A percentile compares a stretch with the other conserved stretches of the same genome.
These are phyloP conservation scores for Hortiboletus flavorubellus DNA, from an alignment of 768 basidiomycete genomes.

Conservation along the genomic window DNA sequence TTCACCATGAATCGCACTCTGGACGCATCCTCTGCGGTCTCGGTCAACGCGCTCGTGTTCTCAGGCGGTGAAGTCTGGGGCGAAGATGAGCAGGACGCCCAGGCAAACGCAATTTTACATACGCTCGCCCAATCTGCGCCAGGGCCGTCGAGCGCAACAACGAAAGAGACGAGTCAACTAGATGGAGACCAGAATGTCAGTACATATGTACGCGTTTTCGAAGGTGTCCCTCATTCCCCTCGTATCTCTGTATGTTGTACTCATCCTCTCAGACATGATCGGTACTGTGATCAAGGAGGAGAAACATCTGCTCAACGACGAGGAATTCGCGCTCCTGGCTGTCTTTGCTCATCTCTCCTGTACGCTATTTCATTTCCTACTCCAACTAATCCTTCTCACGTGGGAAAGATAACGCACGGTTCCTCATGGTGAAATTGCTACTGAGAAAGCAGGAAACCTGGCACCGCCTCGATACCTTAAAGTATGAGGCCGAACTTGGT, in stretches of 20 bases:
- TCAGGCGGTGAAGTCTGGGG: slow-evolving; percentile 25
- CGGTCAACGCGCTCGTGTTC: slow-evolving; percentile 29
- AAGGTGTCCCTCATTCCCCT: slow-evolving; percentile 19
- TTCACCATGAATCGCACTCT: slow-evolving; percentile 5
- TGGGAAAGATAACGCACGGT: slow-evolving; percentile 49
- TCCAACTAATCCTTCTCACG: slow-evolving; percentile 7
- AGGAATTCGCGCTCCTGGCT: slow-evolving; percentile 45
- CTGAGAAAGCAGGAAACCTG: slow-evolving; percentile 57
- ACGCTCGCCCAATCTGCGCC: slow-evolving; percentile 7
- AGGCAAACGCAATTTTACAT: neutral
- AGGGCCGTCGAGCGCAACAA: slow-evolving; percentile 11
- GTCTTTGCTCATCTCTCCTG: slow-evolving; percentile 47
- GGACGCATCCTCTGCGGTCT: slow-evolving; percentile 11
- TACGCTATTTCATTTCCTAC: slow-evolving; percentile 31
- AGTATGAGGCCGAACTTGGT: slow-evolving; percentile 43
- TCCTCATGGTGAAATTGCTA: slow-evolving; percentile 61
- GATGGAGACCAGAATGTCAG: slow-evolving; percentile 15
- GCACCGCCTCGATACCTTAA: slow-evolving; percentile 46
- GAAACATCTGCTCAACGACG: slow-evolving; percentile 45
- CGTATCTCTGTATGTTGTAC: neutral
- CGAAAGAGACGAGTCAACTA: slow-evolving; percentile 1
- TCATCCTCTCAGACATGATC: slow-evolving; percentile 50
- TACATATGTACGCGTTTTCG: slow-evolving; percentile 29
- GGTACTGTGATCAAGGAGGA: slow-evolving; percentile 49
- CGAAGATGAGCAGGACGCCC: slow-evolving; percentile 15